Evolutionary conservation across 768 basidiomycete species (phyloP).

Genomic region (Asterophora parasitica): DNA sequence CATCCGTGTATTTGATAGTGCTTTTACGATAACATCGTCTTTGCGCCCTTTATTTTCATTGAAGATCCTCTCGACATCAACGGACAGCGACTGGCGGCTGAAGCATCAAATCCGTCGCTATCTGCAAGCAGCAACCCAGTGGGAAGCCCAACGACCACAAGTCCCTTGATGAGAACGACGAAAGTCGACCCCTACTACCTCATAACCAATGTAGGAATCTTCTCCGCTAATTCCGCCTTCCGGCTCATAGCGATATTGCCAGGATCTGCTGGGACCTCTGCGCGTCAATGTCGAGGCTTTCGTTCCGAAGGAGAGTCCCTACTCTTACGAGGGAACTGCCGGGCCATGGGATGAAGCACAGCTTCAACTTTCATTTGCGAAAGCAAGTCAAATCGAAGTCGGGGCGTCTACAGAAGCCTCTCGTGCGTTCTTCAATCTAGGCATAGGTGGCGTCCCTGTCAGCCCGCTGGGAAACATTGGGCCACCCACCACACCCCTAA

Average conservation of each 20-base stretch:
- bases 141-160: slow-evolving; percentile 16
- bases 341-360: slow-evolving; percentile 66
- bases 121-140: slow-evolving; percentile 12
- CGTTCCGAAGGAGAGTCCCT: slow-evolving; percentile 62
- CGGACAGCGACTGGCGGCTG: slow-evolving; percentile 44
- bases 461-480: slow-evolving; percentile 22
- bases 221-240: background rate
- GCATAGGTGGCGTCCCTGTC: slow-evolving; percentile 29
- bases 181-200: slow-evolving; percentile 92
- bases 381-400: slow-evolving; percentile 56
- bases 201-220: slow-evolving; percentile 60
- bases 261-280: slow-evolving; percentile 62
- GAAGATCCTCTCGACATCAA: slow-evolving; percentile 81
- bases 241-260: slow-evolving; percentile 4
- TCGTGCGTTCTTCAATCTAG: slow-evolving; percentile 34
- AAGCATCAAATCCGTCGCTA: slow-evolving; percentile 25
- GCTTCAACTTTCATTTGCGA: slow-evolving; percentile 59
- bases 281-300: slow-evolving; percentile 58
- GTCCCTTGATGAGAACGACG: slow-evolving; percentile 41
- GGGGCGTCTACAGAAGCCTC: slow-evolving; percentile 30
- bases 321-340: slow-evolving; percentile 58
- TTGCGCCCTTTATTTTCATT: slow-evolving; percentile 94
- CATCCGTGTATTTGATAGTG: slow-evolving; percentile 44
- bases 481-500: slow-evolving; percentile 4
- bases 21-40: slow-evolving; percentile 95